Evolutionary conservation across 1,284 basidiomycete genomes (phyloP).

Genomic region (Cutaneotrichosporon dermatis): DNA sequence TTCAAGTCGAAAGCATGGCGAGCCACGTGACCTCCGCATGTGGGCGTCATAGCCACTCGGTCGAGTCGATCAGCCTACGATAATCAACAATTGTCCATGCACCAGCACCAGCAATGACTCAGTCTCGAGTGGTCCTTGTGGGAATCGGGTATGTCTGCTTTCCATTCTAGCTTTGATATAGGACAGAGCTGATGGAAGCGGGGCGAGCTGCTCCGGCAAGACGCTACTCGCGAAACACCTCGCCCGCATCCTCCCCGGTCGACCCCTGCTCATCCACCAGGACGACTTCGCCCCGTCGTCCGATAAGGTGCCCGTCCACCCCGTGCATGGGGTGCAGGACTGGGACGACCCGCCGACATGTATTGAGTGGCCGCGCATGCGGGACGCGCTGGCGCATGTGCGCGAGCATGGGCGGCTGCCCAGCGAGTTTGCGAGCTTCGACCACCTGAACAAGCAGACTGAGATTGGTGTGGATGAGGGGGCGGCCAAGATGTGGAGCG

Average conservation of each 20-base stretch:
- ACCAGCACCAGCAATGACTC: not conserved
- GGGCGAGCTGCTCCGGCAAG: slow-evolving; percentile 64
- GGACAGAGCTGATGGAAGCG: slow-evolving; percentile 22
- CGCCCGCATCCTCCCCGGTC: slow-evolving; percentile 58
- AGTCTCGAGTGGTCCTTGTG: slow-evolving; percentile 21
- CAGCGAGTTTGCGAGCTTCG: slow-evolving; percentile 39
- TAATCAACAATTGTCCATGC: not conserved
- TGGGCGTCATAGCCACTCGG: not conserved
- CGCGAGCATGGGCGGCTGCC: not conserved
- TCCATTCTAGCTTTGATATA: too few relatives aligned
- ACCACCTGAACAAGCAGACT: slow-evolving; percentile 79
- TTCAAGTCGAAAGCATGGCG: not conserved
- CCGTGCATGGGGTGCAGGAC: slow-evolving; percentile 70
- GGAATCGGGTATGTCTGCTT: slow-evolving; percentile 28
- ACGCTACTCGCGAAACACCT: slow-evolving; percentile 92
- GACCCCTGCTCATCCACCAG: slow-evolving; percentile 77
- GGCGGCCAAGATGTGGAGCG: not conserved
- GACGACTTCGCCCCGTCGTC: slow-evolving; percentile 87
- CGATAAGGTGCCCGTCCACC: slow-evolving; percentile 72
- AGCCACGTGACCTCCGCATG: not conserved
- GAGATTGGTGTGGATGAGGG: slow-evolving; percentile 44
- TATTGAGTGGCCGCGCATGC: slow-evolving; percentile 70
- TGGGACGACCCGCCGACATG: slow-evolving; percentile 89
- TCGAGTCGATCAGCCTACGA: not conserved
- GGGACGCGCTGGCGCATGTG: slow-evolving; percentile 31